Percentiles rank a stretch among this genome's conserved stretches.
Evolutionary conservation across 805 yeast genomes (phyloP).

Genomic region (Lipomyces kockii): DNA sequence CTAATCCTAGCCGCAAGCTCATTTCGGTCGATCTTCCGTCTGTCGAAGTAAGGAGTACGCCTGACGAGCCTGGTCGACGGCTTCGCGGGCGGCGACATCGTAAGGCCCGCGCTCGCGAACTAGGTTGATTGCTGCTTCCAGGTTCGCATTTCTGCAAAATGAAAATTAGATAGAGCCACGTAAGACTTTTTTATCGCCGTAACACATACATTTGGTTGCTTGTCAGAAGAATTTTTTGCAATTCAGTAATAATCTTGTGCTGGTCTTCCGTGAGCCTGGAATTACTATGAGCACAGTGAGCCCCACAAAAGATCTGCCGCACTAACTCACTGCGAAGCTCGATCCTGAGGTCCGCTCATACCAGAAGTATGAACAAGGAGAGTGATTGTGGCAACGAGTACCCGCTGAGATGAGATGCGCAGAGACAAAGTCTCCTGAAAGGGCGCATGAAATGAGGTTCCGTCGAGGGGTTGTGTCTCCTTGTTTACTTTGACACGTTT

Average conservation of each 20-base stretch:
- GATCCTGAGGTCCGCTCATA: background rate
- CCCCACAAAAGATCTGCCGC: background rate
- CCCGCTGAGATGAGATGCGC: background rate
- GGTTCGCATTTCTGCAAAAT: background rate
- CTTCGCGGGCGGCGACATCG: conserved; percentile 10
- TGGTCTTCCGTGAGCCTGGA: conserved; percentile 8
- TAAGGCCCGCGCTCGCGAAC: conserved; percentile 10
- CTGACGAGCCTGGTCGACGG: conserved; percentile 5
- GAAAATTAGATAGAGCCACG: background rate
- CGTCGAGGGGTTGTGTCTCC: background rate
- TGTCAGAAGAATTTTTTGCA: conserved; percentile 22
- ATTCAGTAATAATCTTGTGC: conserved; percentile 17
- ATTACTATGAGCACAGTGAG: background rate
- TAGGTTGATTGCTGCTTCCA: conserved; percentile 3
- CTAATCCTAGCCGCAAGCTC: background rate
- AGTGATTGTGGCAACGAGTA: background rate
- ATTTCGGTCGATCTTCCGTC: background rate
- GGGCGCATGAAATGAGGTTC: background rate
- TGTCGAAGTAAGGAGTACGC: conserved; percentile 4
- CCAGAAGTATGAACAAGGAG: background rate
- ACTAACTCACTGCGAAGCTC: background rate
- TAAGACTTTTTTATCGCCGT: background rate
- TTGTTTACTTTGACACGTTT: background rate
- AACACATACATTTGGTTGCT: conserved; percentile 22
- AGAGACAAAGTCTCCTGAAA: background rate